A percentile compares a stretch with the other conserved stretches of the same genome.
These are phyloP conservation scores for Orbilia blumenaviensis DNA, from an alignment of 2,329 filamentous ascomycete genomes.

Conservation along the genomic window DNA sequence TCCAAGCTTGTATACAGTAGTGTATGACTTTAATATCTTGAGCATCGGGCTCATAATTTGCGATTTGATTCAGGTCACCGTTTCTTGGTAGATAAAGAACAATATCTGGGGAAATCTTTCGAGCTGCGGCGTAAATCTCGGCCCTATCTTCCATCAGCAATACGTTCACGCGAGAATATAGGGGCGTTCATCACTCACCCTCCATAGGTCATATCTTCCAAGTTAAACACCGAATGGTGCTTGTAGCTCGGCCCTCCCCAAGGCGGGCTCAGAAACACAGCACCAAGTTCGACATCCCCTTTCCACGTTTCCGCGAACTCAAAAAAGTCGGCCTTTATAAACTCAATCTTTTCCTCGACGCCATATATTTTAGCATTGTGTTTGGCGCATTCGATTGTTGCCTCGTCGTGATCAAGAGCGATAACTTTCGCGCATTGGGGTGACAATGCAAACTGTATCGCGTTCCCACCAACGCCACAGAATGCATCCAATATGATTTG, in stretches of 20 bases:
- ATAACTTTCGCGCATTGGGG: conserved; percentile 83
- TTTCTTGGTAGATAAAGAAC: conserved; percentile 87
- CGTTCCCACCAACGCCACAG: conserved; percentile 89
- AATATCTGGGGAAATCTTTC: conserved; percentile 66
- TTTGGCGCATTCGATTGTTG: conserved; percentile 86
- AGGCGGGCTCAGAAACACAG: conserved; percentile 68
- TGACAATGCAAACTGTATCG: conserved; percentile 89
- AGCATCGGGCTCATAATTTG: conserved; percentile 64
- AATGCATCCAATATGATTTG: conserved; percentile 86
- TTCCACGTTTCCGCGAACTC: conserved; percentile 65
- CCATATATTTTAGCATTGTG: conserved; percentile 89
- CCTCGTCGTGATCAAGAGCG: conserved; percentile 83
- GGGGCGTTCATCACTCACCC: conserved; percentile 16
- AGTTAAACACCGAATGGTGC: conserved; percentile 77
- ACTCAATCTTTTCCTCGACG: conserved; percentile 79
- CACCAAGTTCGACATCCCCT: conserved; percentile 62
- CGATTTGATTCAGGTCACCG: conserved; percentile 82
- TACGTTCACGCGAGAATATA: not conserved
- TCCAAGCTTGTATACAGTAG: conserved; percentile 74
- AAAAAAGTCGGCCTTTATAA: conserved; percentile 88
- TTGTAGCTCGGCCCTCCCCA: conserved; percentile 77
- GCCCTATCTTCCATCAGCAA: conserved; percentile 65
- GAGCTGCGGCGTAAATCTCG: conserved; percentile 69
- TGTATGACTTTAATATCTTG: conserved; percentile 79
- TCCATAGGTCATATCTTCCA: conserved; percentile 76